phyloP scores from a whole-genome alignment of 2,329 filamentous ascomycete genomes.

The Mariannaea sp. region DNA sequence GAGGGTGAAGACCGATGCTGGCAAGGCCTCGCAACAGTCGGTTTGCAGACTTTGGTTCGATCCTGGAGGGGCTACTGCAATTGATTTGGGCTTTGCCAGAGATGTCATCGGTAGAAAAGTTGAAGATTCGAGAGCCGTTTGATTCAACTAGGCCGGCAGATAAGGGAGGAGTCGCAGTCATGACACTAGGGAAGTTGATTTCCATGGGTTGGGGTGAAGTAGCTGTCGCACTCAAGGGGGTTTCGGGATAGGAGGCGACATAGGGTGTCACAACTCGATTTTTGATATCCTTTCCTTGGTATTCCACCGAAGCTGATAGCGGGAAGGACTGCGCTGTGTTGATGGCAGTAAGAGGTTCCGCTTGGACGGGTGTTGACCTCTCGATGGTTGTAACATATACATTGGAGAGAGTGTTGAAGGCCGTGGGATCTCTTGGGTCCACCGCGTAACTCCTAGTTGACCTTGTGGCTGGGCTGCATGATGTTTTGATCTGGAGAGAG shows the following conservation, averaged over 20 bases:
- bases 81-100: slow-evolving; percentile 19
- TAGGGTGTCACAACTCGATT: slow-evolving; percentile 50
- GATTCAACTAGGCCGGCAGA: slow-evolving; percentile 58
- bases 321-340: slow-evolving; percentile 46
- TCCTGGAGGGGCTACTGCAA: slow-evolving; percentile 10
- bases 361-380: slow-evolving; percentile 55
- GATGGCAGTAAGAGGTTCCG: slow-evolving; percentile 56
- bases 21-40: slow-evolving; percentile 18
- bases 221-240: slow-evolving; percentile 57
- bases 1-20: slow-evolving; percentile 34
- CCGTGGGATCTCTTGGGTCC: slow-evolving; percentile 63
- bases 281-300: slow-evolving; percentile 37
- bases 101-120: slow-evolving; percentile 48
- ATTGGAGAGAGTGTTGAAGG: slow-evolving; percentile 70
- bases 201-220: slow-evolving; percentile 54
- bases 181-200: slow-evolving; percentile 57
- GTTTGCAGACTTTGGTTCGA: slow-evolving; percentile 25
- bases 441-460: slow-evolving; percentile 43
- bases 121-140: slow-evolving; percentile 49
- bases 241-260: slow-evolving; percentile 55
- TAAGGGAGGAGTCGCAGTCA: slow-evolving; percentile 64
- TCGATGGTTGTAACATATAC: slow-evolving; percentile 67
- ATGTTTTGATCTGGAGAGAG: slow-evolving; percentile 59
- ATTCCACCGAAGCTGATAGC: slow-evolving; percentile 39
- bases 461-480: slow-evolving; percentile 44